Evolutionary conservation across 2,329 filamentous ascomycete genomes (phyloP).

Genomic region (Geosmithia putterillii): DNA sequence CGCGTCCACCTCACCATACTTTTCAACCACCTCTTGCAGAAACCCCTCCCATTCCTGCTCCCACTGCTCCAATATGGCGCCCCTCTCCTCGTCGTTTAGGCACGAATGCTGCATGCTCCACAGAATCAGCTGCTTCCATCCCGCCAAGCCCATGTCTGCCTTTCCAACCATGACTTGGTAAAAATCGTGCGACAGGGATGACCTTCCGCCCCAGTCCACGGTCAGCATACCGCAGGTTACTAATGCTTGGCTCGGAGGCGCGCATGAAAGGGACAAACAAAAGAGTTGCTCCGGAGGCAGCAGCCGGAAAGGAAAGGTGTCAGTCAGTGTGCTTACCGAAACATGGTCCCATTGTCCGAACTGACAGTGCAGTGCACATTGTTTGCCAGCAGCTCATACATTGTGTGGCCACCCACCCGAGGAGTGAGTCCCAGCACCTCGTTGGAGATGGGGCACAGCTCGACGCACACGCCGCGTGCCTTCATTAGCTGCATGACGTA

Average conservation of each 20-base stretch:
- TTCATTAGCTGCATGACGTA: slow-evolving; percentile 55
- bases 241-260: neutral
- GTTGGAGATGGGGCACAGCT: slow-evolving; percentile 67
- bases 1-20: too few species aligned
- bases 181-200: slow-evolving; percentile 62
- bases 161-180: slow-evolving; percentile 65
- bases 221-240: neutral
- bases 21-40: slow-evolving; percentile 35
- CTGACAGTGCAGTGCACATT: slow-evolving; percentile 63
- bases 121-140: slow-evolving; percentile 55
- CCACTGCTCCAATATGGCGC: slow-evolving; percentile 30
- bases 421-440: slow-evolving; percentile 61
- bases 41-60: slow-evolving; percentile 45
- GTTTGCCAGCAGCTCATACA: slow-evolving; percentile 58
- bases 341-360: slow-evolving; percentile 64
- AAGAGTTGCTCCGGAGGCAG: too few species aligned
- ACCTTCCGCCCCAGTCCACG: slow-evolving; percentile 36
- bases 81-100: slow-evolving; percentile 28
- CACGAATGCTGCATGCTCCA: slow-evolving; percentile 54
- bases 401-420: slow-evolving; percentile 50
- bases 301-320: too few species aligned
- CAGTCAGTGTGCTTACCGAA: slow-evolving; percentile 40
- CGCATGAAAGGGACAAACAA: neutral
- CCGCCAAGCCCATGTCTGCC: slow-evolving; percentile 51
- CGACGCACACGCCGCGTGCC: slow-evolving; percentile 52